A percentile compares a stretch with the other conserved stretches of the same genome.
phyloP scores from a whole-genome alignment of 306 rosid genomes.

The Begonia fuchsioides region DNA sequence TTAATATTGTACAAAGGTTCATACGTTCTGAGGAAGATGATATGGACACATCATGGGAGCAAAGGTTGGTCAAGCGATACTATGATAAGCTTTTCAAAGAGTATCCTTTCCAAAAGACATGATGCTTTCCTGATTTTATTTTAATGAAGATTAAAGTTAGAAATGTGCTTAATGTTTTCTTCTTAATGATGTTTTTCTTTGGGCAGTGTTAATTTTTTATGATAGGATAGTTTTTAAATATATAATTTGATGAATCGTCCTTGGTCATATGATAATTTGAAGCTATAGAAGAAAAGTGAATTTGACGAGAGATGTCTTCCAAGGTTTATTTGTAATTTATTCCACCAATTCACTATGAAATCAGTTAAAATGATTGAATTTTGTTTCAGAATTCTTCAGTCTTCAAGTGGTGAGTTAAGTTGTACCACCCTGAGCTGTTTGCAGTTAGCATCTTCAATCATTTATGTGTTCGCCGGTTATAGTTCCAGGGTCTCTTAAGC shows the following conservation, averaged over 20 bases:
- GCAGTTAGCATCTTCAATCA: not conserved
- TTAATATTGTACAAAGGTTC: conserved; percentile 29
- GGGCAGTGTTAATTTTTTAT: too few species aligned
- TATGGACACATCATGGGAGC: conserved; percentile 85
- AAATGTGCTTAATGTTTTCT: too few species aligned
- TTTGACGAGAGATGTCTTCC: too few species aligned
- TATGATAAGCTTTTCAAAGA: conserved; percentile 90
- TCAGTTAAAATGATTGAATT: not conserved
- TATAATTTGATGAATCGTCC: too few species aligned
- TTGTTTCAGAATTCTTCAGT: not conserved
- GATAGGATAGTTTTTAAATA: too few species aligned
- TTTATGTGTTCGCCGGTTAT: not conserved
- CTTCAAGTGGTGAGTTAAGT: not conserved
- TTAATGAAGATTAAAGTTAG: too few species aligned
- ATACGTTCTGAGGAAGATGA: conserved; percentile 93
- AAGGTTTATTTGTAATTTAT: too few species aligned
- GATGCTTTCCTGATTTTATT: too few species aligned
- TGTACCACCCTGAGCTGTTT: not conserved
- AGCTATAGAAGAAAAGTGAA: too few species aligned
- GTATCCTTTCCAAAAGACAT: conserved; percentile 48
- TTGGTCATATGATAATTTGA: too few species aligned
- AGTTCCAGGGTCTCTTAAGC: not conserved
- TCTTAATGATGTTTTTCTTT: too few species aligned
- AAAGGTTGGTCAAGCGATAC: conserved; percentile 89
- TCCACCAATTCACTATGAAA: not conserved